These are phyloP conservation scores for Physaria fendleri DNA, from an alignment of 345 rosid species.

Conservation along the genomic window DNA sequence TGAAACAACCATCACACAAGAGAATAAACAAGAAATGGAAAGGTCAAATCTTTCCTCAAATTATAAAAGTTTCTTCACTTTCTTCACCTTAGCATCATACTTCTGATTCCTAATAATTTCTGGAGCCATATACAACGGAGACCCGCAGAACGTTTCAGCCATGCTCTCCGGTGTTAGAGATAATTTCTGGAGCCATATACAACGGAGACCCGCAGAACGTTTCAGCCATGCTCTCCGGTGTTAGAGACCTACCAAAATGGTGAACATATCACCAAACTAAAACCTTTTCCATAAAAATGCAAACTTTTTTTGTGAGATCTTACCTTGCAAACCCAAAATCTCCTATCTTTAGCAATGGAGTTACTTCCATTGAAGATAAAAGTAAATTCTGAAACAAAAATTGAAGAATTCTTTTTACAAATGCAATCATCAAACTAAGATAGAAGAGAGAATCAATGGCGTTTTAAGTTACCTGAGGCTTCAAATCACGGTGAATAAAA, in stretches of 20 bases:
- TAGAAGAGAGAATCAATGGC: background rate
- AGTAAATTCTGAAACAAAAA: constrained; percentile 52
- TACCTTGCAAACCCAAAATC: constrained; percentile 94
- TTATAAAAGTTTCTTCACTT: constrained; percentile 32
- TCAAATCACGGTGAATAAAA: constrained; percentile 75
- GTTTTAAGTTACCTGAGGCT: constrained; percentile 55
- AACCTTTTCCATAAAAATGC: background rate
- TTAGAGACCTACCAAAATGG: constrained; percentile 47
- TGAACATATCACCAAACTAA: background rate
- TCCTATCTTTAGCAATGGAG: constrained; percentile 66
- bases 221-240: constrained; percentile 56
- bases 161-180: constrained; percentile 57
- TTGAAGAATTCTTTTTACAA: background rate
- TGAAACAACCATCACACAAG: constrained; percentile 15
- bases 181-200: constrained; percentile 91
- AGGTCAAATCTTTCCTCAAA: background rate
- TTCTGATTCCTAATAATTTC: constrained; percentile 71
- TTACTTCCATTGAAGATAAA: constrained; percentile 43
- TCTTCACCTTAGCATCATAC: constrained; percentile 85
- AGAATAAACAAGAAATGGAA: background rate
- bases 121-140: constrained; percentile 90
- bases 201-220: constrained; percentile 83
- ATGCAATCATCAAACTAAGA: background rate
- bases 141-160: constrained; percentile 76
- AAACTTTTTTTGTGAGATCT: background rate